Percentiles rank a stretch among this genome's conserved stretches.
phyloP scores from a whole-genome alignment of 1,284 basidiomycete species.

The Trichosporon sp. region DNA sequence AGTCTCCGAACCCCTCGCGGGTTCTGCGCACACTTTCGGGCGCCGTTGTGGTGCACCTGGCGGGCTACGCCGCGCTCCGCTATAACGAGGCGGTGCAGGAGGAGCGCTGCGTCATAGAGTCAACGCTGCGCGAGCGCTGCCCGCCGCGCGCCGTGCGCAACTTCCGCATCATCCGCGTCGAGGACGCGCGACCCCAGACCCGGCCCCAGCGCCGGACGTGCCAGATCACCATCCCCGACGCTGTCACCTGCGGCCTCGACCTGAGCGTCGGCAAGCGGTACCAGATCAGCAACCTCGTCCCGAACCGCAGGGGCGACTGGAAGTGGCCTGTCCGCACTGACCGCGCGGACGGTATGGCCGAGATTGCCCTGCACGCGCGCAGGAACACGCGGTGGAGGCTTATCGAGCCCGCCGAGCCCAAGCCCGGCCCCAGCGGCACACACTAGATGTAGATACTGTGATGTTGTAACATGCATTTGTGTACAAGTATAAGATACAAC shows the following conservation, averaged over 20 bases:
- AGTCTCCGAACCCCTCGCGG: constrained; percentile 35
- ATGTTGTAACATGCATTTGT: constrained; percentile 5
- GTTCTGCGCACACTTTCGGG: constrained; percentile 51
- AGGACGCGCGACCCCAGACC: constrained; percentile 61
- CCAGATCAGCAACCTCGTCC: constrained; percentile 62
- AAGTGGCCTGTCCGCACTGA: constrained; percentile 50
- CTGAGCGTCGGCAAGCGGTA: constrained; percentile 67
- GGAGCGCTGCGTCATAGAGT: constrained; percentile 60
- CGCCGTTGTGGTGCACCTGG: constrained; percentile 62
- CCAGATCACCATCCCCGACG: constrained; percentile 81
- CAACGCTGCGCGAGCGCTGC: constrained; percentile 66
- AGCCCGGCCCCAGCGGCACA: not conserved
- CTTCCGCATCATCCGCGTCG: constrained; percentile 72
- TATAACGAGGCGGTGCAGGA: constrained; percentile 56
- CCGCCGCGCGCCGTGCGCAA: constrained; percentile 72
- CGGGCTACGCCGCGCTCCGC: constrained; percentile 57
- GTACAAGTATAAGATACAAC: not conserved
- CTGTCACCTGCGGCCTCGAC: constrained; percentile 56
- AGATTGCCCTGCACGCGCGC: constrained; percentile 63
- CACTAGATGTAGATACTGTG: not conserved
- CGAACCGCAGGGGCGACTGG: constrained; percentile 61
- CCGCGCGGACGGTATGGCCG: constrained; percentile 57
- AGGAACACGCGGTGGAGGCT: constrained; percentile 59
- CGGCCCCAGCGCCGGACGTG: constrained; percentile 58
- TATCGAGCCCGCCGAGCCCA: constrained; percentile 6